Evolutionary conservation across 2,329 filamentous ascomycete genomes (phyloP).

Genomic region (Colletotrichum sp.): DNA sequence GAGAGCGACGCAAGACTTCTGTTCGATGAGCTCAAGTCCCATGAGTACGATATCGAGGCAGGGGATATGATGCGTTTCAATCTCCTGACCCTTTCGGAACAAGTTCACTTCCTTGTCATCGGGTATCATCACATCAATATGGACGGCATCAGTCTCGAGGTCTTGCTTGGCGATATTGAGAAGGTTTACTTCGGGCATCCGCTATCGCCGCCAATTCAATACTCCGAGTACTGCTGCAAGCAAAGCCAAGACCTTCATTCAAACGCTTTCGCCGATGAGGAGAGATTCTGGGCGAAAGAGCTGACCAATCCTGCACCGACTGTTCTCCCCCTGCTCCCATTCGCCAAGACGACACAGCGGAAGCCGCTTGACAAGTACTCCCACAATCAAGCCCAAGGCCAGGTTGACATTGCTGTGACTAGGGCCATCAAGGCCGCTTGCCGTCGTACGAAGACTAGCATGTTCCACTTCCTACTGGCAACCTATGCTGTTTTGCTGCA

Average conservation of each 20-base stretch:
- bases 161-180: background rate
- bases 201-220: background rate
- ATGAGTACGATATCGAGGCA: background rate
- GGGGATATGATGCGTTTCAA: background rate
- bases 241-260: background rate
- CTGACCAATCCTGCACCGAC: background rate
- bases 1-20: background rate
- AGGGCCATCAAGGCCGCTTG: background rate
- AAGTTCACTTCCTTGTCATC: background rate
- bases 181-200: background rate
- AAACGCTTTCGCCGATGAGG: background rate
- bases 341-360: background rate
- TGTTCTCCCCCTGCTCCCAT: background rate
- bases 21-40: background rate
- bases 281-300: background rate
- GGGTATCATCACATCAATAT: background rate
- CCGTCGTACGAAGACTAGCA: conserved; percentile 3
- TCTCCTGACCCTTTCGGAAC: background rate
- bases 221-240: background rate
- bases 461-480: conserved; percentile 53
- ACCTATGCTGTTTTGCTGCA: conserved; percentile 27
- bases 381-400: background rate
- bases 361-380: background rate
- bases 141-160: background rate
- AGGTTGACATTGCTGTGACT: background rate